Evolutionary conservation across 768 basidiomycete species (phyloP).

Genomic region (Lentinula sp.): DNA sequence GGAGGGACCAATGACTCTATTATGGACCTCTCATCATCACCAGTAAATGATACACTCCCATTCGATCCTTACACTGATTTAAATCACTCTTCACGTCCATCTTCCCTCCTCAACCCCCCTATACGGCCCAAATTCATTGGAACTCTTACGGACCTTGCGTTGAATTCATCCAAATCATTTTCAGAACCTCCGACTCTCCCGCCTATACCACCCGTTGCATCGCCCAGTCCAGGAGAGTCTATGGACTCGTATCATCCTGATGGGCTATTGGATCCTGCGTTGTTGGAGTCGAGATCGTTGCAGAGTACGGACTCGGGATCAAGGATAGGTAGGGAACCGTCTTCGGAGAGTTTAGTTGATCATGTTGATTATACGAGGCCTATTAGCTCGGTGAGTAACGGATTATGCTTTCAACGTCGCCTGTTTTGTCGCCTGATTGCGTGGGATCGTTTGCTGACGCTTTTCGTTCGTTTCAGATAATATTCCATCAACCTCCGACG

Average conservation of each 20-base stretch:
- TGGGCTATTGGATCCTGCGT: not conserved
- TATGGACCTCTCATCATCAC: not conserved
- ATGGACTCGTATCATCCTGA: slow-evolving; percentile 3
- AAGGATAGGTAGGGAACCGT: not conserved
- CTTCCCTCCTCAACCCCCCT: slow-evolving; percentile 3
- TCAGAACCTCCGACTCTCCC: not conserved
- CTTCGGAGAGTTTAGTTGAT: not conserved
- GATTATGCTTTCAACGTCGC: not conserved
- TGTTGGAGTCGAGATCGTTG: not conserved
- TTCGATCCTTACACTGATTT: not conserved
- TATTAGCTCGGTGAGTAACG: slow-evolving; percentile 1
- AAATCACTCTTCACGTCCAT: not conserved
- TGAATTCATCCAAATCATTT: not conserved
- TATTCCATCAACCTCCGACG: not conserved
- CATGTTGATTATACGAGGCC: slow-evolving; percentile 5
- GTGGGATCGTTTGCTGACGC: not conserved
- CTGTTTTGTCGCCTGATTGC: no score
- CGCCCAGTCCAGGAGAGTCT: not conserved
- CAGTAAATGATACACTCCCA: not conserved
- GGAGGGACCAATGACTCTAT: not conserved
- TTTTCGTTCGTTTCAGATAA: not conserved
- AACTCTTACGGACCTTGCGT: slow-evolving; percentile 1
- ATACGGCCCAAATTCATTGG: not conserved
- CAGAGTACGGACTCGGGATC: not conserved
- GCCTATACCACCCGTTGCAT: not conserved